Conservation (phyloP, 2,329 filamentous ascomycete species). For the Diaporthe citriasiana region DNA sequence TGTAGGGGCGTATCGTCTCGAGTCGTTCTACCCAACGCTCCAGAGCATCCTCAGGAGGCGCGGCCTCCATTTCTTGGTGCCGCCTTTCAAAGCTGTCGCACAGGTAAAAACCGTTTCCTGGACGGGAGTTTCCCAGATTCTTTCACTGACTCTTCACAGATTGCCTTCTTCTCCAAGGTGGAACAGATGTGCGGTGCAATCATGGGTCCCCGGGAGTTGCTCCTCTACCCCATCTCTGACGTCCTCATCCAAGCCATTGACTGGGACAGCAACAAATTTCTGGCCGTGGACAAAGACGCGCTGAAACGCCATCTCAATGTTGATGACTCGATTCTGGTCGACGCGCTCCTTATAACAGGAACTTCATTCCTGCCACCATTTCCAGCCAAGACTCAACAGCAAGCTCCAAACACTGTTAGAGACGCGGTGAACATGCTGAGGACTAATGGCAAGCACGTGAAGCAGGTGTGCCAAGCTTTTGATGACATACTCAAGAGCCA, state of each 20-base stretch:
- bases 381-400: slow-evolving; percentile 69
- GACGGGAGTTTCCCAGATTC: not conserved
- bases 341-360: slow-evolving; percentile 86
- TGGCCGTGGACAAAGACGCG: slow-evolving; percentile 73
- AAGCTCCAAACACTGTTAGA: slow-evolving; percentile 72
- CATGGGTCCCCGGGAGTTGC: slow-evolving; percentile 86
- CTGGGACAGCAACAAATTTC: slow-evolving; percentile 77
- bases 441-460: slow-evolving; percentile 77
- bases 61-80: slow-evolving; percentile 81
- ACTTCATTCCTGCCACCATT: slow-evolving; percentile 85
- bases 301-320: slow-evolving; percentile 78
- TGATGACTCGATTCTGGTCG: slow-evolving; percentile 81
- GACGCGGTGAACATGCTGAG: slow-evolving; percentile 85
- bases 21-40: slow-evolving; percentile 82
- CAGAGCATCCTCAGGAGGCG: slow-evolving; percentile 80
- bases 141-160: slow-evolving; percentile 57
- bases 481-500: slow-evolving; percentile 82
- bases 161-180: slow-evolving; percentile 76
- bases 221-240: slow-evolving; percentile 88
- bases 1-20: slow-evolving; percentile 77
- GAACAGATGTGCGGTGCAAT: slow-evolving; percentile 79
- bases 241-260: slow-evolving; percentile 77
- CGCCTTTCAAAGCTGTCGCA: slow-evolving; percentile 89
- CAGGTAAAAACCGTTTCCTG: slow-evolving; percentile 73
- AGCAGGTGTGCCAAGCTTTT: slow-evolving; percentile 81